Percentiles rank a stretch among this genome's conserved stretches.
Conservation (phyloP, 345 rosid species). For the Eucalyptus camaldulensis region DNA sequence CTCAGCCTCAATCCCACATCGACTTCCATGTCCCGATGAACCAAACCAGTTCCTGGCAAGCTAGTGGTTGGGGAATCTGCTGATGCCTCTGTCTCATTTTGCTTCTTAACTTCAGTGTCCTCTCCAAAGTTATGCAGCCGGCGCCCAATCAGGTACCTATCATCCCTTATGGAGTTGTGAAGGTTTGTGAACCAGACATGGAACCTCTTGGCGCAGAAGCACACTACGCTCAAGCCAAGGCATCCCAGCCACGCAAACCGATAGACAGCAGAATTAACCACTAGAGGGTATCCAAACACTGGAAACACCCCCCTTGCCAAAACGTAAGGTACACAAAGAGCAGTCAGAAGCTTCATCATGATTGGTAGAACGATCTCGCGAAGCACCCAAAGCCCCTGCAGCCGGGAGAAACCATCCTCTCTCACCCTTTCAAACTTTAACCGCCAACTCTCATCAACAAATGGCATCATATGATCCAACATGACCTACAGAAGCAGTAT, state of each 20-base stretch:
- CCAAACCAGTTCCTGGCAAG: slow-evolving; percentile 7
- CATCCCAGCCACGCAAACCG: slow-evolving; percentile 98
- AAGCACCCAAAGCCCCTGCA: slow-evolving; percentile 89
- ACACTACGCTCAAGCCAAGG: slow-evolving; percentile 57
- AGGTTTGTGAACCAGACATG: slow-evolving; percentile 97
- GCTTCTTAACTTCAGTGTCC: slow-evolving; percentile 18
- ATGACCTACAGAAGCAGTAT: slow-evolving; percentile 44
- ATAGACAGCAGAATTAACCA: slow-evolving; percentile 91
- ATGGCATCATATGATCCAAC: slow-evolving; percentile 98
- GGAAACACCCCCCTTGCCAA: slow-evolving; percentile 91
- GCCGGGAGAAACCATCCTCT: slow-evolving; percentile 90
- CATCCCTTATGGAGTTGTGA: slow-evolving; percentile 95
- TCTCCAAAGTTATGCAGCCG: slow-evolving; percentile 91
- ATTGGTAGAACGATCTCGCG: slow-evolving; percentile 85
- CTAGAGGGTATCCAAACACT: slow-evolving; percentile 79
- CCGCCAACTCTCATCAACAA: slow-evolving; percentile 92
- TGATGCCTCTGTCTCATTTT: slow-evolving; percentile 2
- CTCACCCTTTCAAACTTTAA: slow-evolving; percentile 86
- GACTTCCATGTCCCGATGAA: slow-evolving; percentile 26
- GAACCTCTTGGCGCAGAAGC: slow-evolving; percentile 81
- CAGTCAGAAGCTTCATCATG: slow-evolving; percentile 89
- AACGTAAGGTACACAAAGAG: slow-evolving; percentile 90
- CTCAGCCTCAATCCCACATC: slow-evolving; percentile 54
- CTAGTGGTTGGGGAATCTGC: slow-evolving; percentile 5
- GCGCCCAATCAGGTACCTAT: slow-evolving; percentile 88